Evolutionary conservation across 108 stramenopile species (phyloP), one percentile per base, ranked within the genome.

Genomic region (Skeletonema potamos): DNA sequence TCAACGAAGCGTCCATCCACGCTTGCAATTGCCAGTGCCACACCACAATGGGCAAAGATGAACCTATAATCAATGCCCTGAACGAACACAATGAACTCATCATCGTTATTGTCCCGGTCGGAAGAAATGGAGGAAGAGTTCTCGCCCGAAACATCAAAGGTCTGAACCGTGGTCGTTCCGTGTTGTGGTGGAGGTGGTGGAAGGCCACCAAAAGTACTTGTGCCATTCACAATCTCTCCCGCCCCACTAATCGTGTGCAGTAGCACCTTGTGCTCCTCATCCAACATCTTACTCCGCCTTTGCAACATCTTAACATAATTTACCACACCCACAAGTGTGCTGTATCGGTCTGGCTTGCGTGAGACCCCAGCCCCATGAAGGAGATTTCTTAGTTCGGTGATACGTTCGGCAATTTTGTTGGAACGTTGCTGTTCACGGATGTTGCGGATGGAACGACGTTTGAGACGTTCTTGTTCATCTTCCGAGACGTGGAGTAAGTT

Each of bases 1-100:
- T 90, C 91, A 7, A 92, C 64, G 26, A 94, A 88, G 0, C 89
- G 75, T 13, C 93, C 93, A 66, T 94, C 93, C 32, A 94, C 84
- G 58, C 84, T 88, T 15, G 88, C 69, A 15, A 94, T 74, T 0
- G 86, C 87, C 61, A 91, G 61, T 5, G 92, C 81, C 30, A 90
- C 74, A 0, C 81, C 78, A 61, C 87, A 89, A 37, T 64, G 60
- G 12, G 61, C 41, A 69, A 94, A 94, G 34, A 92, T 70, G 36
- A 29, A 77, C 65, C 72, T 79, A 75, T 92, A 94, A 57, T 94
- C 91, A 36, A 92, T 74, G n/a, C 84, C 86, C 8, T 68, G 82
- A 11, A 88, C 85, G 66, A 87, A 89, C 15, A 82, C 68, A n/a
- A 66, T 20, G 26, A 79, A 61, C 43, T 94, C 89, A 4, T 85